Base-by-base conservation (phyloP, 805 yeast species). In the Candida pini region DNA sequence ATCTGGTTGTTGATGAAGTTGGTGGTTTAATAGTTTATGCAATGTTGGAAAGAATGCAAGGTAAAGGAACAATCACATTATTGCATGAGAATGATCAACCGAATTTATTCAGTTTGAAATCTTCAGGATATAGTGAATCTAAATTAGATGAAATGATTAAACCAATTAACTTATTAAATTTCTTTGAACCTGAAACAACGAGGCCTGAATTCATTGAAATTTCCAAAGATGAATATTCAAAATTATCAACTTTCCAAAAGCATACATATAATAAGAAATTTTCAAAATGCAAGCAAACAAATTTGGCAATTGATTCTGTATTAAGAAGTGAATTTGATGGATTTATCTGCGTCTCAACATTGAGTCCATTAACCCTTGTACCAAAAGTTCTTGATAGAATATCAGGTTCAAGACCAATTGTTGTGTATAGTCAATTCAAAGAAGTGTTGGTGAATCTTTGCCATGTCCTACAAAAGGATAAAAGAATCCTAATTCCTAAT, bases 41-140 rank as follows among this genome's bases (percentile, higher is more conserved):
- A 4, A 67, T 92, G 70, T 54, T 92, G 60, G 99, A 92, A 56
- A 69, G 97, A 53, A 85, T 94, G 90, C 78, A 77, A 40, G 95
- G 96, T 10, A 63, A 75, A 34, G 81, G 81, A 9, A 54, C 67
- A 3, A 76, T 92, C 28, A 68, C 86, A 3, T 69, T 86, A 15
- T 66, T 80, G 2, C 97, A 92, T 60, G 98, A 92, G 54, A 87
- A 87, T 58, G 98, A 92, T 57, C 97, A 90, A 53, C 79, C 95
- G 2, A 89, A 89, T 53, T 62, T 80, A 18, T 81, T 81, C 39
- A 74, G 84, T 0, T 60, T 90, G 38, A 72, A 75, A 41, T 77
- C 76, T 50, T 70, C 87, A 31, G 81, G 83, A 52, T 77, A 71
- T 53, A 52, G 83, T 1, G 76, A 72, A 20, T 73, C 69, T 18